These are phyloP conservation scores for Stagonosporopsis cucurbitacearum DNA, from an alignment of 2,329 filamentous ascomycete genomes.

Conservation along the genomic window DNA sequence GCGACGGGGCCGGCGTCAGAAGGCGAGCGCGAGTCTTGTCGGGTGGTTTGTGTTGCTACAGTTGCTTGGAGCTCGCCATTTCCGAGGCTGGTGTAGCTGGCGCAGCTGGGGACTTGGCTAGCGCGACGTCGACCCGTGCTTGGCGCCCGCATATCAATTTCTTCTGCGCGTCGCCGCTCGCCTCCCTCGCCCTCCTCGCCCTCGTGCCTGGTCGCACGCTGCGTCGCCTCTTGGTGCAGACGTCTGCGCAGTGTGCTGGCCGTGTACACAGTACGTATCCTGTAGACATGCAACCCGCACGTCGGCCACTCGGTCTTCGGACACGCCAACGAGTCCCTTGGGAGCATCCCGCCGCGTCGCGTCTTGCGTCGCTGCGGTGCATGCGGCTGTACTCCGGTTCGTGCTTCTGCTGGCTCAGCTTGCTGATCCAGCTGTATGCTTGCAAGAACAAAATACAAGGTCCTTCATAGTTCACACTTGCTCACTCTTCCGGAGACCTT, in stretches of 20 bases:
- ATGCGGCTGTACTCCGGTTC: slow-evolving; percentile 50
- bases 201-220: background rate
- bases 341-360: slow-evolving; percentile 54
- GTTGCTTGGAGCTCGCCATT: slow-evolving; percentile 29
- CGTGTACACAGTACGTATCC: too few relatives aligned
- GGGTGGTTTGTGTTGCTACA: slow-evolving; percentile 12
- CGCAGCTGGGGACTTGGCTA: slow-evolving; percentile 33
- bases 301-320: slow-evolving; percentile 56
- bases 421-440: slow-evolving; percentile 30
- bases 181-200: background rate
- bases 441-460: slow-evolving; percentile 57
- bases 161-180: background rate
- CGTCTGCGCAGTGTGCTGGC: background rate
- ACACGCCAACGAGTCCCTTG: slow-evolving; percentile 54
- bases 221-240: slow-evolving; percentile 11
- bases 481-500: slow-evolving; percentile 52
- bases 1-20: background rate
- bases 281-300: slow-evolving; percentile 43
- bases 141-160: slow-evolving; percentile 23
- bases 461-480: slow-evolving; percentile 64
- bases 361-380: slow-evolving; percentile 56
- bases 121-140: slow-evolving; percentile 19
- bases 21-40: slow-evolving; percentile 3
- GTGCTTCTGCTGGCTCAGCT: slow-evolving; percentile 36
- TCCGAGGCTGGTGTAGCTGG: slow-evolving; percentile 27